phyloP scores from a whole-genome alignment of 371 early-diverging fungal species.

The Mucor lusitanicus region DNA sequence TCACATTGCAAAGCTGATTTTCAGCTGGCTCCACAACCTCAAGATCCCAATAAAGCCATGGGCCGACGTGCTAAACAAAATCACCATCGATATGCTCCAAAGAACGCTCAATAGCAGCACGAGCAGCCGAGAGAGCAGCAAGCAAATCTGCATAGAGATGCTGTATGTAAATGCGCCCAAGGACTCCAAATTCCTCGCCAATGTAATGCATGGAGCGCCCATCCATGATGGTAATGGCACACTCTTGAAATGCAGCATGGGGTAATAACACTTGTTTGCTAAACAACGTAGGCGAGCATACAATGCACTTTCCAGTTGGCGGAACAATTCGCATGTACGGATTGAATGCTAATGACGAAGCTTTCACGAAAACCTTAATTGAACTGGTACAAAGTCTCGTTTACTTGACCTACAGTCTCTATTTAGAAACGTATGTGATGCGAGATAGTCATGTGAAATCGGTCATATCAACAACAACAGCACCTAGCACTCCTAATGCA shows the following conservation, averaged over 20 bases:
- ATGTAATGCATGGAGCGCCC: conserved; percentile 24
- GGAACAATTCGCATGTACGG: conserved; percentile 22
- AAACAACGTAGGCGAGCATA: not conserved
- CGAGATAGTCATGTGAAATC: conserved; percentile 28
- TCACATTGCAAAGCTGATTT: conserved; percentile 27
- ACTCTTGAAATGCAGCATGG: not conserved
- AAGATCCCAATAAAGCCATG: conserved; percentile 20
- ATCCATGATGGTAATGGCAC: conserved; percentile 3
- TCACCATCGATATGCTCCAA: conserved; percentile 10
- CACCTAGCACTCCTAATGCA: not conserved
- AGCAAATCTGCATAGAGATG: conserved; percentile 11
- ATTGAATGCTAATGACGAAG: conserved; percentile 17
- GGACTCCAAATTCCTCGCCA: conserved; percentile 28
- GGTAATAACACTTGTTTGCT: not conserved
- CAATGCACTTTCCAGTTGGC: conserved; percentile 13
- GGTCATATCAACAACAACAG: conserved; percentile 6
- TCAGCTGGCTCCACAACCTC: conserved; percentile 25
- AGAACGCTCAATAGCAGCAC: not conserved
- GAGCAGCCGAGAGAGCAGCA: not conserved
- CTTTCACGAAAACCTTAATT: not conserved
- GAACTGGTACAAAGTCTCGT: conserved; percentile 7
- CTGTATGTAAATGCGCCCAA: conserved; percentile 9
- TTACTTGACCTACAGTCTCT: conserved; percentile 21
- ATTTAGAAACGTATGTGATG: conserved; percentile 29
- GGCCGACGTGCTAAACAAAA: conserved; percentile 16